Evolutionary conservation across 176 grass and related monocot species (phyloP).

Genomic region (Phoenix dactylifera): DNA sequence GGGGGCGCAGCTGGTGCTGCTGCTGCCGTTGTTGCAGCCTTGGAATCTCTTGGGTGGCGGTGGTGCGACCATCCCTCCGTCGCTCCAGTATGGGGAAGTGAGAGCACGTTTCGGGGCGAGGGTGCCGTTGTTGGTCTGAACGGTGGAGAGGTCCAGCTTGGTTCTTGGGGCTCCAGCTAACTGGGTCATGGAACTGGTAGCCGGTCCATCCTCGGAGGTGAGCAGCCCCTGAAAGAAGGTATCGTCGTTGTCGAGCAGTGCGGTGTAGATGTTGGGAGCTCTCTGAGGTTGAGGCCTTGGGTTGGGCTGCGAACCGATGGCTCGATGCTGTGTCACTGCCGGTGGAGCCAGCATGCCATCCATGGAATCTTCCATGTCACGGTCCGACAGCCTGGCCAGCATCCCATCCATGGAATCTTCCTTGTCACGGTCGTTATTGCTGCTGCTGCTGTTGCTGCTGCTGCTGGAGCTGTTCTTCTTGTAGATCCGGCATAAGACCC

Average conservation of each 20-base stretch:
- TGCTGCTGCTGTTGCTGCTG: slow-evolving; percentile 17
- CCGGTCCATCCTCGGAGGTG: slow-evolving; percentile 14
- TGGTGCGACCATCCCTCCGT: slow-evolving; percentile 9
- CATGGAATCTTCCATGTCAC: slow-evolving; percentile 38
- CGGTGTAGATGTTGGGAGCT: slow-evolving; percentile 14
- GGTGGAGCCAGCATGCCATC: slow-evolving; percentile 34
- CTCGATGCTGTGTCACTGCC: not conserved
- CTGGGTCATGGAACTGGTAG: not conserved
- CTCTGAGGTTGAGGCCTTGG: slow-evolving; percentile 5
- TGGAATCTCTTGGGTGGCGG: slow-evolving; percentile 36
- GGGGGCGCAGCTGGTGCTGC: slow-evolving; percentile 1
- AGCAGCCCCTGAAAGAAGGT: slow-evolving; percentile 65
- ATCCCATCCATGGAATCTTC: slow-evolving; percentile 47
- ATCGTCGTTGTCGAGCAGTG: slow-evolving; percentile 48
- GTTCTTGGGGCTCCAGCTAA: slow-evolving; percentile 20
- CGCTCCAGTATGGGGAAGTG: slow-evolving; percentile 44
- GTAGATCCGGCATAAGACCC: slow-evolving; percentile 97
- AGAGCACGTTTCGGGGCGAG: slow-evolving; percentile 22
- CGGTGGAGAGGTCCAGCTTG: slow-evolving; percentile 4
- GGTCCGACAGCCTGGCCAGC: slow-evolving; percentile 6
- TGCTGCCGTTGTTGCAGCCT: slow-evolving; percentile 8
- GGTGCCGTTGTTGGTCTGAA: slow-evolving; percentile 5
- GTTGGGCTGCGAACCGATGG: not conserved
- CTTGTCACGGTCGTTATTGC: slow-evolving; percentile 19
- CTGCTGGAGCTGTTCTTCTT: slow-evolving; percentile 56